A percentile compares a stretch with the other conserved stretches of the same genome.
These are phyloP conservation scores for Evernia prunastri DNA, from an alignment of 495 filamentous ascomycete species.

Conservation along the genomic window DNA sequence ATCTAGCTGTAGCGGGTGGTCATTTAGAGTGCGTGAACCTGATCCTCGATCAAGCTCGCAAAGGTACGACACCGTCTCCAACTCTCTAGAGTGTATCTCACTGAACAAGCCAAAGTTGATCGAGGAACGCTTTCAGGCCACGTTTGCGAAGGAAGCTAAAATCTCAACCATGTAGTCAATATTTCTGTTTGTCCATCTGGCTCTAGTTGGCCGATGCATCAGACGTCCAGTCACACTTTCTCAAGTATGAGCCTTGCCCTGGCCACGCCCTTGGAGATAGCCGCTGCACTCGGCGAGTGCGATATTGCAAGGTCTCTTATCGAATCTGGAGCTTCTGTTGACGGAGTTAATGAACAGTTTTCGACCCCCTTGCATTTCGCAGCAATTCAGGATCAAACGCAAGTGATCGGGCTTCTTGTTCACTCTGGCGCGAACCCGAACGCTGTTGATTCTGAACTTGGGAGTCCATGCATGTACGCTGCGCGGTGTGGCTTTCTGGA, in stretches of 20 bases:
- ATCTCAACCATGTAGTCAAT: constrained; percentile 4
- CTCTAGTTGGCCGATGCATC: too few species aligned
- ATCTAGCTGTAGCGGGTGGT: constrained; percentile 8
- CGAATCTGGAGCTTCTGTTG: constrained; percentile 19
- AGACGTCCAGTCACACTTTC: too few species aligned
- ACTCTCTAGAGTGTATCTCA: background rate
- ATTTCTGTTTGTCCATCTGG: background rate
- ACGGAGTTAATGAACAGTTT: constrained; percentile 4
- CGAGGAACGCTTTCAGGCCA: background rate
- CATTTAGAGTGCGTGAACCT: constrained; percentile 14
- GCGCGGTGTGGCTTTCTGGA: background rate
- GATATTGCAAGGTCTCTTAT: constrained; percentile 23
- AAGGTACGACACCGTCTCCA: background rate
- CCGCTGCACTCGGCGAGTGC: constrained; percentile 16
- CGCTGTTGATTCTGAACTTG: background rate
- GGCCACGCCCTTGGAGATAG: constrained; percentile 22
- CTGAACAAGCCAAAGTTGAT: background rate
- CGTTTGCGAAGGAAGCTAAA: constrained; percentile 1
- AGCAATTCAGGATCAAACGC: background rate
- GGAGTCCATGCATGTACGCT: background rate
- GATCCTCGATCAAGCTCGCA: constrained; percentile 6
- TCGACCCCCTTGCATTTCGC: constrained; percentile 21
- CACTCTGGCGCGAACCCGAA: constrained; percentile 6
- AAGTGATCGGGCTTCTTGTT: background rate
- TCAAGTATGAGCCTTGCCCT: background rate